Conservation (phyloP, 2,329 filamentous ascomycete species). For the Colletotrichum salicis region DNA sequence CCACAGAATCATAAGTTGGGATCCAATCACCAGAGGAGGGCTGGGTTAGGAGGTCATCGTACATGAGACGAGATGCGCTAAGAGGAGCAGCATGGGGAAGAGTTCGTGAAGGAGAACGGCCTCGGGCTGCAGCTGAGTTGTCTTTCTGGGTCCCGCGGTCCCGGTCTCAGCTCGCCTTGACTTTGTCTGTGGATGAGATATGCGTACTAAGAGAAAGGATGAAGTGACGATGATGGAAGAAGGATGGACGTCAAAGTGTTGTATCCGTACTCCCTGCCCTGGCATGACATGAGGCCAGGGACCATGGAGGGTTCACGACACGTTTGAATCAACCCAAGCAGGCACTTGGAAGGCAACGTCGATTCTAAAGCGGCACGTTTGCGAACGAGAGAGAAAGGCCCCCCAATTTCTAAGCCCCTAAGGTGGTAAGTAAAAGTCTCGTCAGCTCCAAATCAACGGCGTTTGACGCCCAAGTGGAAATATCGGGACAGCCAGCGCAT, state of each 20-base stretch:
- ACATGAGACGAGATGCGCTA: constrained; percentile 19
- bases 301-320: not conserved
- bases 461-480: constrained; percentile 15
- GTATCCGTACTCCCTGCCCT: not conserved
- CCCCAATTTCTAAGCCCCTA: too few species aligned
- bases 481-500: constrained; percentile 20
- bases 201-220: not conserved
- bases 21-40: constrained; percentile 24
- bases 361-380: not conserved
- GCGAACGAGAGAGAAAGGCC: not conserved
- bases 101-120: constrained; percentile 24
- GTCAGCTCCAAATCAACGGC: not conserved
- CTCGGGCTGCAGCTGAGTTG: constrained; percentile 9
- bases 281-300: not conserved
- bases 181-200: not conserved
- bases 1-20: constrained; percentile 10
- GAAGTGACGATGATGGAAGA: not conserved
- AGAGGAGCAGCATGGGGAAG: not conserved
- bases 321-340: not conserved
- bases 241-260: not conserved
- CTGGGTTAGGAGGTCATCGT: constrained; percentile 12
- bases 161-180: not conserved
- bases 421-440: too few species aligned
- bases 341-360: not conserved
- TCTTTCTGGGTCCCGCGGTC: not conserved